A percentile compares a stretch with the other conserved stretches of the same genome.
These are phyloP conservation scores for Rhodotorula kratochvilovae DNA, from an alignment of 768 basidiomycete species.

Conservation along the genomic window DNA sequence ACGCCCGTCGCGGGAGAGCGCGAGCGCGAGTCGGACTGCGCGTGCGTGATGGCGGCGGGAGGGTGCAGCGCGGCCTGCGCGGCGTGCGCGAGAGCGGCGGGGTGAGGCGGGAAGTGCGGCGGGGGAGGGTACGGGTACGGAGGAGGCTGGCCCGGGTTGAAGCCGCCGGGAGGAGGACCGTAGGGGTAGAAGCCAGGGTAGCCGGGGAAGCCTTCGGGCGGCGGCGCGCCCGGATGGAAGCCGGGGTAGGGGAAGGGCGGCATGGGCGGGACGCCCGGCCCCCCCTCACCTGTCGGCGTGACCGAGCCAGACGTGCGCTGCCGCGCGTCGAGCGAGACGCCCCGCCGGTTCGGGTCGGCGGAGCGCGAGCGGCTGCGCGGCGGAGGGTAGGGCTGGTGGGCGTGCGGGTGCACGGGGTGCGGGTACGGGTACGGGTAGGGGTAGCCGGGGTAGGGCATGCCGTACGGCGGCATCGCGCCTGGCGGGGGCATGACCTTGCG, in stretches of 20 bases:
- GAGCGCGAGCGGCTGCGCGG: conserved; percentile 30
- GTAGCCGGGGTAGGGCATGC: conserved; percentile 30
- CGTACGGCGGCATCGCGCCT: conserved; percentile 14
- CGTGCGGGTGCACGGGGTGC: conserved; percentile 27
- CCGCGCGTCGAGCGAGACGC: conserved; percentile 26
- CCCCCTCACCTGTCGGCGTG: conserved; percentile 6
- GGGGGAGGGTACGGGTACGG: conserved; percentile 22
- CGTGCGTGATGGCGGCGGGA: conserved; percentile 25
- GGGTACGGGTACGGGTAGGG: conserved; percentile 31
- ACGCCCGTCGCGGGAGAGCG: conserved; percentile 10
- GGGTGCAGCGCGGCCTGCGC: conserved; percentile 15
- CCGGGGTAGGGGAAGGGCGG: conserved; percentile 17
- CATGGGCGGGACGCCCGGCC: background rate
- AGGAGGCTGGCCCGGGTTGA: conserved; percentile 15
- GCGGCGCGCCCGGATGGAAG: conserved; percentile 16
- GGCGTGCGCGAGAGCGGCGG: conserved; percentile 28
- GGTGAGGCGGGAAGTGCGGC: conserved; percentile 15
- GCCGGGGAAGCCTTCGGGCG: conserved; percentile 30
- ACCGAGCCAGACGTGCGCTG: background rate
- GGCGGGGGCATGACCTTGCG: conserved; percentile 30
- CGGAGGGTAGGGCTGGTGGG: conserved; percentile 35
- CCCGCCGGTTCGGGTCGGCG: conserved; percentile 22
- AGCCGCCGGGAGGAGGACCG: conserved; percentile 26
- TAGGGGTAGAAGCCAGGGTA: conserved; percentile 32
- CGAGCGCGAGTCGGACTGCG: conserved; percentile 36